A percentile compares a stretch with the other conserved stretches of the same genome.
Conservation (phyloP, 345 rosid genomes). For the Euphorbia peplus region DNA sequence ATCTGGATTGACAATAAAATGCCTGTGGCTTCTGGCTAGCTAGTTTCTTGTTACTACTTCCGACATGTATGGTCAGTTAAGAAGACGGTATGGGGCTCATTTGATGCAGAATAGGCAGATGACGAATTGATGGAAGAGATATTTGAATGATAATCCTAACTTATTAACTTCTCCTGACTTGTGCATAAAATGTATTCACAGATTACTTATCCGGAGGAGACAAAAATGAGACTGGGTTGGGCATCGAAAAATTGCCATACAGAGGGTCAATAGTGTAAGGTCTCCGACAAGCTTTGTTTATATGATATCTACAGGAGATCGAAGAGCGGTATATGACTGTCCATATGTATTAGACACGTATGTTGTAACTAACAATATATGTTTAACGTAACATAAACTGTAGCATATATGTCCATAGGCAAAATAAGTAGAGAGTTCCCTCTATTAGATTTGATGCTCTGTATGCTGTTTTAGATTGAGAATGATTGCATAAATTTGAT, state of each 20-base stretch:
- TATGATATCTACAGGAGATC: not conserved
- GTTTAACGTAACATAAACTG: not conserved
- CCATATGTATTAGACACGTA: not conserved
- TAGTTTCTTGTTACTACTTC: slow-evolving; percentile 11
- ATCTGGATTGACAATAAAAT: slow-evolving; percentile 10
- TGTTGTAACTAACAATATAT: slow-evolving; percentile 7
- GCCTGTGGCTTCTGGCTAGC: not conserved
- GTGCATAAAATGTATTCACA: not conserved
- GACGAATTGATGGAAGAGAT: not conserved
- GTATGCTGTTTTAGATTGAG: not conserved
- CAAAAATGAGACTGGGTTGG: not conserved
- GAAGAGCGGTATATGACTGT: not conserved
- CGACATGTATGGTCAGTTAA: slow-evolving; percentile 2
- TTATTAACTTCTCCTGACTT: not conserved
- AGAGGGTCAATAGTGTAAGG: not conserved
- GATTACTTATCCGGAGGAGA: not conserved
- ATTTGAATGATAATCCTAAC: slow-evolving; percentile 7
- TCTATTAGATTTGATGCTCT: not conserved
- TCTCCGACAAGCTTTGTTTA: not conserved
- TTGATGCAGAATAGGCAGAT: not conserved
- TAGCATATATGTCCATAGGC: not conserved
- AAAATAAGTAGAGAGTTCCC: not conserved
- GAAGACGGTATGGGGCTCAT: not conserved
- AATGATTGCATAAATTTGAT: not conserved
- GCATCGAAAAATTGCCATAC: no score